Percentiles rank a stretch among this genome's conserved stretches.
phyloP scores from a whole-genome alignment of 306 rosid species.

The Trifolium subterraneum region DNA sequence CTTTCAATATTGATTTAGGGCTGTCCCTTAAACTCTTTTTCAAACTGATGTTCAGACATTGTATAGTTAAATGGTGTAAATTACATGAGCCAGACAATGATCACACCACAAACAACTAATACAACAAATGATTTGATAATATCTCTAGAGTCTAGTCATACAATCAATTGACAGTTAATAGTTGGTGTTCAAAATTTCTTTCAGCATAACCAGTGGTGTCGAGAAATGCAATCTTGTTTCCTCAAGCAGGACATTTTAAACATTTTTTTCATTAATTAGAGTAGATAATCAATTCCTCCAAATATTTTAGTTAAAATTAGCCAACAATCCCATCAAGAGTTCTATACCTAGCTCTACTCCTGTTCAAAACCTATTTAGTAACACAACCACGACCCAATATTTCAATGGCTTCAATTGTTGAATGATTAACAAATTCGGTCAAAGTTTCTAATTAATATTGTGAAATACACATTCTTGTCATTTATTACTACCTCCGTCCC shows the following conservation, averaged over 20 bases:
- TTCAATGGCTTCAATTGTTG: not conserved
- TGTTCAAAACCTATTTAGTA: not conserved
- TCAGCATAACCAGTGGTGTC: slow-evolving; percentile 17
- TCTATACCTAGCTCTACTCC: slow-evolving; percentile 23
- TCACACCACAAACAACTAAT: too few relatives aligned
- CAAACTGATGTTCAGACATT: too few relatives aligned
- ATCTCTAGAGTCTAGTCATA: too few relatives aligned
- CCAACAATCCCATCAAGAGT: slow-evolving; percentile 22
- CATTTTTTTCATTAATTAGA: not conserved
- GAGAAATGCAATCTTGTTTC: not conserved
- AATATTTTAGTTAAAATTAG: slow-evolving; percentile 10
- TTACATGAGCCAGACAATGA: not conserved
- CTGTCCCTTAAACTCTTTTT: not conserved
- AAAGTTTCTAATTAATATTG: slow-evolving; percentile 26
- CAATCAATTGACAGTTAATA: slow-evolving; percentile 3
- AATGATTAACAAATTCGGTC: slow-evolving; percentile 33
- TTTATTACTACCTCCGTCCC: too few relatives aligned
- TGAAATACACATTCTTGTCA: slow-evolving; percentile 32
- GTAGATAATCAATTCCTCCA: slow-evolving; percentile 5
- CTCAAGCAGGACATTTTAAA: not conserved
- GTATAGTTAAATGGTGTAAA: too few relatives aligned
- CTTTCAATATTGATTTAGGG: slow-evolving; percentile 30
- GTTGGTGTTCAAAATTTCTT: not conserved
- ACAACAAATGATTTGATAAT: too few relatives aligned
- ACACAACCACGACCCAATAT: slow-evolving; percentile 10